Conservation (phyloP, 768 basidiomycete genomes). For the Amanita fuliginea region DNA sequence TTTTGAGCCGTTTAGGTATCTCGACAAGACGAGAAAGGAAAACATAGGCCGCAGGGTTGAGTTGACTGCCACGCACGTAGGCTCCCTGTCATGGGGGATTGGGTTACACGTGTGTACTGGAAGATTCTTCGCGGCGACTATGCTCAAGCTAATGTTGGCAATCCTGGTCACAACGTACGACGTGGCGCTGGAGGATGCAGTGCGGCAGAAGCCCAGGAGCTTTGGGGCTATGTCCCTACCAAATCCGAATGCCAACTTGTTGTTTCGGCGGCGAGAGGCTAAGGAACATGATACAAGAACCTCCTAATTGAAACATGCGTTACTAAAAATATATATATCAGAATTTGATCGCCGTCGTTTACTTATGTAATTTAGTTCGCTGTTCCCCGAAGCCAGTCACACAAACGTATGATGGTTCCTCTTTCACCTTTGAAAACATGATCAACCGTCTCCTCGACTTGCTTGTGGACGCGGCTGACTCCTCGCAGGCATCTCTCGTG, state of each 20-base stretch:
- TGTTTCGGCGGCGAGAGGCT: not conserved
- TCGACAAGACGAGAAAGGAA: not conserved
- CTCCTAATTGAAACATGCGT: not conserved
- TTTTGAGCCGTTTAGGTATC: not conserved
- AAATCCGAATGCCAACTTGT: not conserved
- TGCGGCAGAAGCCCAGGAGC: not conserved
- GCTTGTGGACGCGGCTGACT: constrained; percentile 88
- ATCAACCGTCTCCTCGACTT: constrained; percentile 93
- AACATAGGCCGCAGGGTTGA: not conserved
- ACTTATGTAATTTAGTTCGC: not conserved
- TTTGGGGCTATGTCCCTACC: not conserved
- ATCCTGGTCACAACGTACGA: not conserved
- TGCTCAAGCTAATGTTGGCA: not conserved
- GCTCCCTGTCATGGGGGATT: not conserved
- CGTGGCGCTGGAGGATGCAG: not conserved
- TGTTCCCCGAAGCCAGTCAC: too few relatives aligned
- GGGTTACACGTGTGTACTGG: not conserved
- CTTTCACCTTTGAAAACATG: constrained; percentile 94
- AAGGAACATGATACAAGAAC: not conserved
- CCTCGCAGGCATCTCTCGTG: constrained; percentile 54
- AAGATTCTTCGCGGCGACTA: not conserved
- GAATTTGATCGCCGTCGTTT: not conserved
- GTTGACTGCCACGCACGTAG: not conserved
- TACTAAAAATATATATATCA: not conserved
- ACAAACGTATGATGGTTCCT: constrained; percentile 72